Conservation (phyloP, 345 rosid species). For the rapeseed (Brassica napus) region DNA sequence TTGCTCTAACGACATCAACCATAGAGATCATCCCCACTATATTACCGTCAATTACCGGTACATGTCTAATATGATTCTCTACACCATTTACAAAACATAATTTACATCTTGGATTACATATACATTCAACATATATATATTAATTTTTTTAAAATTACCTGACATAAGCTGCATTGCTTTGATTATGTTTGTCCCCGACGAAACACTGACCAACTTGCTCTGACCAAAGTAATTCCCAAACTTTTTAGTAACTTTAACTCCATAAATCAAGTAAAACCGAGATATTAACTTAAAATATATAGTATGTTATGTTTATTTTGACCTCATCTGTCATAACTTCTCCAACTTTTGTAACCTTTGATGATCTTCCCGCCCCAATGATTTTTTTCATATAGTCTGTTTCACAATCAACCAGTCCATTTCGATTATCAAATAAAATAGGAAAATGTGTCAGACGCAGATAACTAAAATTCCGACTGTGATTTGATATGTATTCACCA, state of each 20-base stretch:
- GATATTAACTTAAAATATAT: background rate
- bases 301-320: background rate
- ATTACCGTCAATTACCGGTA: conserved; percentile 80
- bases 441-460: background rate
- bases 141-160: conserved; percentile 43
- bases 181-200: conserved; percentile 66
- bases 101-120: background rate
- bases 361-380: conserved; percentile 63
- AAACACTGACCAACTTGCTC: conserved; percentile 66
- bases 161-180: conserved; percentile 93
- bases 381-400: conserved; percentile 79
- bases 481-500: background rate
- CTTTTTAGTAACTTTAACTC: background rate
- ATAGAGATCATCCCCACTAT: conserved; percentile 82
- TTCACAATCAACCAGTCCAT: background rate
- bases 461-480: background rate
- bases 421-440: background rate
- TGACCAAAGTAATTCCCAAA: conserved; percentile 34
- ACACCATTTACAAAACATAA: conserved; percentile 24
- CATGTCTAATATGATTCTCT: conserved; percentile 77
- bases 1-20: conserved; percentile 74
- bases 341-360: conserved; percentile 67
- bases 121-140: background rate
- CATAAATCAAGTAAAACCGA: background rate
- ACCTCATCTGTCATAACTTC: conserved; percentile 90